Conservation (phyloP, 2,329 filamentous ascomycete genomes). For the Aspergillus terreus region DNA sequence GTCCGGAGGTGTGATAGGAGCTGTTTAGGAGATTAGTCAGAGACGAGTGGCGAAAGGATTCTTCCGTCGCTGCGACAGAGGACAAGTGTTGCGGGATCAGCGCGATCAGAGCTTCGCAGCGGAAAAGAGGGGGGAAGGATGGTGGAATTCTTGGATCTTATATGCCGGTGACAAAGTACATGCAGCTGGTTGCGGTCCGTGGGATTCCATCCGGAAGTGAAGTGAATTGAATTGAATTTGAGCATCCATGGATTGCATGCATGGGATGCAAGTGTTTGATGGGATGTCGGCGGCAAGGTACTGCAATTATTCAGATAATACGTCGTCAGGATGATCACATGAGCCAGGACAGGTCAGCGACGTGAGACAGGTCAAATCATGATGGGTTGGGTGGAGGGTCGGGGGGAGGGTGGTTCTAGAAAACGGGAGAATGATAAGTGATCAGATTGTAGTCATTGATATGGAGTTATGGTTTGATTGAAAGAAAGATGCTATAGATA, state of each 20-base stretch:
- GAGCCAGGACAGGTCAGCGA: neutral
- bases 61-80: too few relatives aligned
- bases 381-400: neutral
- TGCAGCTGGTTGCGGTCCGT: neutral
- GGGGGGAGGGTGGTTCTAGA: neutral
- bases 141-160: too few relatives aligned
- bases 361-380: neutral
- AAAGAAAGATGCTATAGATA: neutral
- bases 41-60: too few relatives aligned
- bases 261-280: neutral
- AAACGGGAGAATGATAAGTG: neutral
- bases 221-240: neutral
- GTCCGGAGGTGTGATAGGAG: too few relatives aligned
- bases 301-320: neutral
- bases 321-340: neutral
- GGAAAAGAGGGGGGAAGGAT: too few relatives aligned
- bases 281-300: neutral
- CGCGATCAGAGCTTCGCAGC: too few relatives aligned
- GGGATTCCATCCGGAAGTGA: neutral
- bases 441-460: neutral
- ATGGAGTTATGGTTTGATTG: neutral
- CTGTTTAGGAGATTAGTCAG: too few relatives aligned
- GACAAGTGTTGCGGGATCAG: too few relatives aligned
- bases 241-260: neutral
- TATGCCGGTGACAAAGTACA: conserved; percentile 1